phyloP scores from a whole-genome alignment of 176 grass and related monocot species.

The Oryza nivara region DNA sequence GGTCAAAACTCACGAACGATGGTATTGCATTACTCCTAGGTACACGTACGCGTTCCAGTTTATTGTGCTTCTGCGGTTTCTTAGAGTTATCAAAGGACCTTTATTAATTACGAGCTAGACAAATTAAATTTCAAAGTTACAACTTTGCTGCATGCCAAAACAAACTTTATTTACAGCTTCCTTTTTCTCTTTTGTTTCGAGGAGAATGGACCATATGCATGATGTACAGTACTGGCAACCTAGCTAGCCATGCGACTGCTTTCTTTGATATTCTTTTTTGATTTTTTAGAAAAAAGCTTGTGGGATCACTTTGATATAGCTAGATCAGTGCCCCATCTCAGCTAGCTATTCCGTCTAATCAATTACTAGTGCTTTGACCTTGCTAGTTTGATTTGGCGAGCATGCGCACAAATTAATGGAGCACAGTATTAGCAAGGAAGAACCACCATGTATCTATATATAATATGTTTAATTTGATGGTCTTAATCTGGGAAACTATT shows the following conservation, averaged over 20 bases:
- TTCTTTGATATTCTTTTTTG: background rate
- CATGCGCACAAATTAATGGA: background rate
- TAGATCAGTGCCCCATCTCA: background rate
- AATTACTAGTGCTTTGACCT: background rate
- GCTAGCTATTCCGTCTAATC: background rate
- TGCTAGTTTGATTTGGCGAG: background rate
- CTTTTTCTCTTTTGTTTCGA: background rate
- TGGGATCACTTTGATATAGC: background rate
- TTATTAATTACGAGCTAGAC: background rate
- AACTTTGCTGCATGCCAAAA: background rate
- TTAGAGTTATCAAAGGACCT: no score
- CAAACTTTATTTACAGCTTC: background rate
- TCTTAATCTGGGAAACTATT: background rate
- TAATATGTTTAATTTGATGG: background rate
- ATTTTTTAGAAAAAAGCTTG: background rate
- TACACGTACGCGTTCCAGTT: no score
- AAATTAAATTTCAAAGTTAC: background rate
- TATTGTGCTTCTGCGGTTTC: no score
- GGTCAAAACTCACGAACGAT: no score
- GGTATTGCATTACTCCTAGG: no score
- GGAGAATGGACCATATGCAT: slow-evolving; percentile 6
- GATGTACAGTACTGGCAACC: background rate
- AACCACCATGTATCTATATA: background rate
- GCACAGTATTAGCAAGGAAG: background rate
- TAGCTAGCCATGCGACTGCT: background rate